These are phyloP conservation scores for Neurospora discreta DNA, from an alignment of 495 filamentous ascomycete genomes.

Conservation along the genomic window DNA sequence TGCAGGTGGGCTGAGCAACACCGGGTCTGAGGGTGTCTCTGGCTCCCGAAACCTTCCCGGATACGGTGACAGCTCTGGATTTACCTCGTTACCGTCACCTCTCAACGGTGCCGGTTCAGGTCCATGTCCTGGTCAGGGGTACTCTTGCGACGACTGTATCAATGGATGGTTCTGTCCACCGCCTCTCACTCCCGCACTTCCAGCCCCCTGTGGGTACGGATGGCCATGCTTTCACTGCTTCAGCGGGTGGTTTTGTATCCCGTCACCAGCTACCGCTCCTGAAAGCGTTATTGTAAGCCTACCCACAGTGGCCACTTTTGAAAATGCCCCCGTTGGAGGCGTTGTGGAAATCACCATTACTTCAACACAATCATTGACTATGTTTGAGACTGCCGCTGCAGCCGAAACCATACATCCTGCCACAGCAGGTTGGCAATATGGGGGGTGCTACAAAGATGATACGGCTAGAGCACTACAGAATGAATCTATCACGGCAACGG, in stretches of 20 bases:
- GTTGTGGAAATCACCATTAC: background rate
- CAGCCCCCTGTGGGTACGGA: slow-evolving; percentile 30
- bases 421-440: slow-evolving; percentile 39
- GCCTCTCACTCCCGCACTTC: slow-evolving; percentile 26
- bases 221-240: slow-evolving; percentile 31
- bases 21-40: background rate
- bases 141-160: slow-evolving; percentile 29
- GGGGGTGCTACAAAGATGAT: slow-evolving; percentile 43
- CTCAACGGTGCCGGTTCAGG: slow-evolving; percentile 2
- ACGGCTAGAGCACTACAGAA: slow-evolving; percentile 40
- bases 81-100: background rate
- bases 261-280: slow-evolving; percentile 12
- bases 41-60: background rate
- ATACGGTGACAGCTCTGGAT: background rate
- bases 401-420: slow-evolving; percentile 8
- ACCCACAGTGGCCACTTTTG: background rate
- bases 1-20: background rate
- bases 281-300: slow-evolving; percentile 2
- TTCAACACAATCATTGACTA: background rate
- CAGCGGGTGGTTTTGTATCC: slow-evolving; percentile 30
- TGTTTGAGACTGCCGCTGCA: slow-evolving; percentile 3
- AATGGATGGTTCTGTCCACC: slow-evolving; percentile 35
- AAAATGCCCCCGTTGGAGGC: background rate
- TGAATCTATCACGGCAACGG: slow-evolving; percentile 17
- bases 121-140: slow-evolving; percentile 27